phyloP scores from a whole-genome alignment of 129 eudicot genomes.

The sunflower (Helianthus annuus) region HanXRQr2.0-SUNRISE NC_035447.2:64032653-64033152 shows the following conservation, averaged over 20 bases:
- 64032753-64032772: not conserved
- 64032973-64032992: slow-evolving; percentile 8
- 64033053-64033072: slow-evolving; percentile 65
- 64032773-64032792: not conserved
- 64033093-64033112: slow-evolving; percentile 10
- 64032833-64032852: no score
- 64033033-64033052: slow-evolving; percentile 70
- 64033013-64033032: slow-evolving; percentile 20
- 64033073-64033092: no score
- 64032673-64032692: slow-evolving; percentile 62
- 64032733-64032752: not conserved
- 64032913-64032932: no score
- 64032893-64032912: no score
- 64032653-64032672: slow-evolving; percentile 84
- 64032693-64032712: not conserved
- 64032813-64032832: no score
- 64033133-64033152: not conserved
- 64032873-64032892: no score
- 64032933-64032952: slow-evolving; percentile 59
- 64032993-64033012: slow-evolving; percentile 9
- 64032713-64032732: not conserved
- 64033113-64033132: slow-evolving; percentile 15
- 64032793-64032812: no score
- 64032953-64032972: not conserved
- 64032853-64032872: no score